Conservation (phyloP, 2,329 filamentous ascomycete species). For the Paecilomyces variotii region DNA sequence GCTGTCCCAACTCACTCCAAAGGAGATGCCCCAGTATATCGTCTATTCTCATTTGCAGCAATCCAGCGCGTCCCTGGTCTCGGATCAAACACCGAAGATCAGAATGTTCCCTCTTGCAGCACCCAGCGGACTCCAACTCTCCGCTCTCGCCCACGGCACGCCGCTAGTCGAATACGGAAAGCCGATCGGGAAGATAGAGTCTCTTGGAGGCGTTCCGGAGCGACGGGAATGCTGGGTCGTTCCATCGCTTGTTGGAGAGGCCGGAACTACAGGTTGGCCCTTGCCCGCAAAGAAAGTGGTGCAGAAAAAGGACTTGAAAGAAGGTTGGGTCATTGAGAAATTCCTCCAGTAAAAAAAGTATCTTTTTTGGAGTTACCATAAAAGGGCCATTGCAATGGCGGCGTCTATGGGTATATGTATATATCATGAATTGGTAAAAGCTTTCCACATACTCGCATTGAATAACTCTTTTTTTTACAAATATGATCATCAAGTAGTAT, state of each 20-base stretch:
- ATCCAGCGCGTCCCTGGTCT: conserved; percentile 45
- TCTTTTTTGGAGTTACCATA: neutral
- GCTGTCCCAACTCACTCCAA: conserved; percentile 59
- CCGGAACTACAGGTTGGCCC: conserved; percentile 68
- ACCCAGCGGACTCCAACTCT: conserved; percentile 65
- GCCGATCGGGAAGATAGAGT: conserved; percentile 73
- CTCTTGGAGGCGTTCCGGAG: conserved; percentile 38
- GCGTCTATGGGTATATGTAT: neutral
- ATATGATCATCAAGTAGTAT: neutral
- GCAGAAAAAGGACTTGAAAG: conserved; percentile 64
- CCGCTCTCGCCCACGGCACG: conserved; percentile 73
- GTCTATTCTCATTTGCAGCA: conserved; percentile 82
- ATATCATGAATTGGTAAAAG: neutral
- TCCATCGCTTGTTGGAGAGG: conserved; percentile 64
- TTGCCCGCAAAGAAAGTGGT: conserved; percentile 76
- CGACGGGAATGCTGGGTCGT: conserved; percentile 75
- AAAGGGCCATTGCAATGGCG: neutral
- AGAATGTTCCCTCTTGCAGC: conserved; percentile 84
- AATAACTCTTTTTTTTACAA: too few relatives aligned
- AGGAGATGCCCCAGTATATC: conserved; percentile 78
- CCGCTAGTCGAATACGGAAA: conserved; percentile 79
- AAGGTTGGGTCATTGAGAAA: conserved; percentile 66
- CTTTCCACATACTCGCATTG: neutral
- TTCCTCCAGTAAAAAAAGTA: conserved; percentile 25
- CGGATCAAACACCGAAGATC: conserved; percentile 59